Conservation (phyloP, 257 asterid species). For the Haberlea rhodopensis region DNA sequence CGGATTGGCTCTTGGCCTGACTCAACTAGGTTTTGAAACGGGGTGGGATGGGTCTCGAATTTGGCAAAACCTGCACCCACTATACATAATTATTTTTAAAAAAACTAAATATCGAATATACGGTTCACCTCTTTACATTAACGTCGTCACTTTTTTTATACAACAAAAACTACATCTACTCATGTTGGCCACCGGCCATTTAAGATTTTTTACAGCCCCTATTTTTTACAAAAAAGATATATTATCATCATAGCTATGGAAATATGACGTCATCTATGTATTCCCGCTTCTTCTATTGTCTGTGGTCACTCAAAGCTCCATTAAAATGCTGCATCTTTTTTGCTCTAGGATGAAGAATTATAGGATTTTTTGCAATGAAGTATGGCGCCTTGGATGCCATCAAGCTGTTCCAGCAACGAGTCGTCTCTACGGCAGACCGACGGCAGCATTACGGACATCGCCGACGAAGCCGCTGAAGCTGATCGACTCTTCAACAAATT, state of each 20-base stretch:
- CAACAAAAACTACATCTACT: neutral
- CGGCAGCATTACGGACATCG: slow-evolving; percentile 30
- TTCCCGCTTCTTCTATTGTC: neutral
- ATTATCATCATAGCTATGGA: neutral
- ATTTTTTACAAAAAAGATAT: too few relatives aligned
- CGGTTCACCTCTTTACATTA: too few relatives aligned
- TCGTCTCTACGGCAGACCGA: slow-evolving; percentile 55
- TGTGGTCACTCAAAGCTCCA: neutral
- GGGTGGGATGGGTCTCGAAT: too few relatives aligned
- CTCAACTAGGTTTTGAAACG: too few relatives aligned
- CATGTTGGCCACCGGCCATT: neutral
- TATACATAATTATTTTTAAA: too few relatives aligned
- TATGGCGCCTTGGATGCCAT: slow-evolving; percentile 77
- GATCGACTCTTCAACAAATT: slow-evolving; percentile 70
- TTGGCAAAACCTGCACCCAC: too few relatives aligned
- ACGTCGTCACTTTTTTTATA: neutral
- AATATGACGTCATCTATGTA: neutral
- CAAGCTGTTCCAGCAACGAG: slow-evolving; percentile 55
- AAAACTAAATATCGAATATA: too few relatives aligned
- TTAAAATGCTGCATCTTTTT: slow-evolving; percentile 11
- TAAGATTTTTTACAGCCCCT: neutral
- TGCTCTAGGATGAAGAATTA: slow-evolving; percentile 38
- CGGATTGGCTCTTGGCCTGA: too few relatives aligned
- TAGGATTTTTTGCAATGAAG: slow-evolving; percentile 78
- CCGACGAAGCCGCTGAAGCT: slow-evolving; percentile 50